Base-by-base conservation (phyloP, 192 early-diverging fungal genomes). In the Podochytrium sp. region DNA sequence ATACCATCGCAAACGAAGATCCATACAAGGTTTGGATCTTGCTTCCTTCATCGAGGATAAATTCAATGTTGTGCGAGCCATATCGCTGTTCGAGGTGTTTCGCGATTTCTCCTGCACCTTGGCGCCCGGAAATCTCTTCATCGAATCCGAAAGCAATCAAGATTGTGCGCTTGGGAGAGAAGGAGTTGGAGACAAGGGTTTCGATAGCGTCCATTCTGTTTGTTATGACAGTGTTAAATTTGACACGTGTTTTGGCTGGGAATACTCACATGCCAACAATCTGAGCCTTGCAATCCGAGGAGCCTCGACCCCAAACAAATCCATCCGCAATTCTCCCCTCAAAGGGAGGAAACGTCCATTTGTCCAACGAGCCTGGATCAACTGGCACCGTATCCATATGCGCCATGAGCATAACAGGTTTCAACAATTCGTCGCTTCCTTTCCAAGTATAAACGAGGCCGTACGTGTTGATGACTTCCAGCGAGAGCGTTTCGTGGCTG, bases 311-410 rank as follows among this genome's bases (percentile, higher is more conserved):
- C 78, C 78, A 79, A 42, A 82, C 56, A 42, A 35, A 70, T 32
- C 67, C 72, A 3, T 64, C 70, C 18, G 75, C 76, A 39, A 76
- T 33, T 30, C 66, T 25, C 6, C 81, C 81, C 18, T 41, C 47
- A 41, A 73, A 81, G 6, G 80, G 80, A 3, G 80, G 80, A 40
- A 73, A 66, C 18, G 60, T 55, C 80, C 80, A 81, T 40, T 68
- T 61, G 56, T 72, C 69, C 40, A 76, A 47, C 12, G 74, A 41
- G 6, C 30, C 27, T 1, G 55, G 25, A 41, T 73, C 33, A 1
- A 81, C 80, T 30, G 80, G 80, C 20, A 81, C 80, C 0, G 61
- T 64, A 47, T 81, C 80, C 35, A 76, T 43, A 60, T 81, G 80
- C 12, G 77, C 75, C 37, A 41, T 61, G 20, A 81, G 65, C 59